A percentile compares a stretch with the other conserved stretches of the same genome.
phyloP scores from a whole-genome alignment of 23 red algal genomes.

The Chondrus crispus region DNA sequence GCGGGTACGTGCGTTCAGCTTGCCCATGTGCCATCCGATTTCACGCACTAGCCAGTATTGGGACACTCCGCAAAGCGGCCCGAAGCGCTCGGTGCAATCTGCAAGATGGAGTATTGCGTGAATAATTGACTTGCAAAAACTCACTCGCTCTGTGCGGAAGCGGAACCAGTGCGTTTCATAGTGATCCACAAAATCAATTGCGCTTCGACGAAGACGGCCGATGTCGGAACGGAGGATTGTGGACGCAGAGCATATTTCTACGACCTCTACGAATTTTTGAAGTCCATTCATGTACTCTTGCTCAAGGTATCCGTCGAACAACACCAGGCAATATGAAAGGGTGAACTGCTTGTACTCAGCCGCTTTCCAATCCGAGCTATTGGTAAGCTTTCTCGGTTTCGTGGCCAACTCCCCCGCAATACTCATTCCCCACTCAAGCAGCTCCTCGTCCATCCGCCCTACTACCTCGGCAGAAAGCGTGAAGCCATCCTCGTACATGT shows the following conservation, averaged over 20 bases:
- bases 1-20: not conserved
- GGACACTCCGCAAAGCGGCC: not conserved
- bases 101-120: not conserved
- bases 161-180: not conserved
- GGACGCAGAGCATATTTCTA: not conserved
- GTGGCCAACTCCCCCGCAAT: not conserved
- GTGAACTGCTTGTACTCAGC: slow-evolving; percentile 3
- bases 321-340: not conserved
- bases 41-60: not conserved
- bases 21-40: not conserved
- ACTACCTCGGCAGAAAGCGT: not conserved
- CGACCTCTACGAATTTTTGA: not conserved
- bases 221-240: not conserved
- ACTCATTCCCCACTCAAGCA: not conserved
- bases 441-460: not conserved
- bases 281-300: not conserved
- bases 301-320: not conserved
- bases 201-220: not conserved
- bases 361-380: not conserved
- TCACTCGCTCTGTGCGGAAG: not conserved
- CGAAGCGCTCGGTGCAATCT: not conserved
- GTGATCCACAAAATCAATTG: not conserved
- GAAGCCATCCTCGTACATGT: not conserved
- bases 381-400: not conserved
- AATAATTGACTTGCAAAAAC: slow-evolving; percentile 10